Evolutionary conservation across 768 basidiomycete genomes (phyloP).

Genomic region (Agrocybe pediades): DNA sequence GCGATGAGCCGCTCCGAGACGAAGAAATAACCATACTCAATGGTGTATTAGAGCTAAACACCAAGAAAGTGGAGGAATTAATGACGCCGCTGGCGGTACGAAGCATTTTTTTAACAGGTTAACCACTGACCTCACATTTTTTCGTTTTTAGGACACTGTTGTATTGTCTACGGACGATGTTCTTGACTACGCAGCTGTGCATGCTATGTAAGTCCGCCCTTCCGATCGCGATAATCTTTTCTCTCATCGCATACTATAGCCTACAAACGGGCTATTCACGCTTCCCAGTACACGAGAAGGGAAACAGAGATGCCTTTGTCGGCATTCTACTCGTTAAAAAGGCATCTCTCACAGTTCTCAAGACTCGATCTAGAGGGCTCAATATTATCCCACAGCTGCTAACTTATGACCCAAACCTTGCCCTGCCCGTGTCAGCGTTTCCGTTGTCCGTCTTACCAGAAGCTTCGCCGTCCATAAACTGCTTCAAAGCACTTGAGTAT

Average conservation of each 20-base stretch:
- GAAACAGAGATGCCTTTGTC: slow-evolving; percentile 71
- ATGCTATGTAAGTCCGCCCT: slow-evolving; percentile 56
- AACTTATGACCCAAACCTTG: slow-evolving; percentile 81
- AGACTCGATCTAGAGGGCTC: too few species aligned
- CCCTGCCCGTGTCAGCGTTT: slow-evolving; percentile 73
- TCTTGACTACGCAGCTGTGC: slow-evolving; percentile 76
- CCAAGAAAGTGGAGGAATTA: slow-evolving; percentile 71
- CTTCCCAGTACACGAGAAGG: slow-evolving; percentile 83
- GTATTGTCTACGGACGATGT: slow-evolving; percentile 76
- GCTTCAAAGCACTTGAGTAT: slow-evolving; percentile 93
- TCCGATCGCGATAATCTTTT: neutral
- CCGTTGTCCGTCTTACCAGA: slow-evolving; percentile 86
- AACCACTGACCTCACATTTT: neutral
- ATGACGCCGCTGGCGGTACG: slow-evolving; percentile 80
- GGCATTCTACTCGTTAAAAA: slow-evolving; percentile 85
- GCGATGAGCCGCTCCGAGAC: slow-evolving; percentile 77
- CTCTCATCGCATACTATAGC: slow-evolving; percentile 30
- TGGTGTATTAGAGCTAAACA: slow-evolving; percentile 76
- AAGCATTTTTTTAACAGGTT: neutral
- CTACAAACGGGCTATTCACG: slow-evolving; percentile 85
- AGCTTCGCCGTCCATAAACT: slow-evolving; percentile 85
- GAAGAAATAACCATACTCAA: slow-evolving; percentile 83
- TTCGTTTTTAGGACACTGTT: slow-evolving; percentile 66
- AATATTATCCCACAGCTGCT: slow-evolving; percentile 59
- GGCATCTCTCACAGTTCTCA: too few species aligned